Evolutionary conservation across 768 basidiomycete species (phyloP), one percentile per base, ranked within the genome.

Genomic region (Daedalea quercina): DNA sequence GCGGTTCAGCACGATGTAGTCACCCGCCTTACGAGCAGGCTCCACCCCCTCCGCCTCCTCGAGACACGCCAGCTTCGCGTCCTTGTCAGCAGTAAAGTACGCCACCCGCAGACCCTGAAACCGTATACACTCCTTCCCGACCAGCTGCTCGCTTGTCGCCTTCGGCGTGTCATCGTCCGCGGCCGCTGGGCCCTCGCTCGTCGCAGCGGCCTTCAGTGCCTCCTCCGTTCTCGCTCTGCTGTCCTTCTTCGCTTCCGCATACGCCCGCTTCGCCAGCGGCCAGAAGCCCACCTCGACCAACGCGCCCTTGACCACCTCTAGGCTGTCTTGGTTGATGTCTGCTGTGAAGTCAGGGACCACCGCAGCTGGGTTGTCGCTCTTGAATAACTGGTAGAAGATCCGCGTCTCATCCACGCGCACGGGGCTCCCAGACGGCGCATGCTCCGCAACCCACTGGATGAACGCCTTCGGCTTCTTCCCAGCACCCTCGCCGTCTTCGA

Each of bases 81-180:
- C 94, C 67, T 84, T 87, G 67, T 99, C 96, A 24, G 98, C 73
- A 19, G 90, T 80, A 64, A 99, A 98, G 73, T 97, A 99, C 2
- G 87, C 96, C 44, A 97, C 85, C 9, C 96, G 84, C 63, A 97
- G 76, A 8, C 94, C 96, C 70, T 99, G 96, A 84, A 99, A 98
- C 35, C 96, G 80, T 51, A 98, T 79, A 65, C 87, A 90, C 69
- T 98, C 96, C 67, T 87, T 87, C 24, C 89, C 95, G 43, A 90
- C 80, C 37, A 95, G 75, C 67, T 91, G 89, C 51, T 83, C 85
- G 48, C 77, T 82, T 6, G 84, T 89, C 20, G 85, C 84, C 46
- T 79, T 77, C 1, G 90, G 92, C 24, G 82, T 88, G 51, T 76
- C 78, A 33, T 77, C 77, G 33, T 71, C 66, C 11, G 65, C 68